phyloP scores from a whole-genome alignment of 331 rosid genomes.

The Ulmus americana region DNA sequence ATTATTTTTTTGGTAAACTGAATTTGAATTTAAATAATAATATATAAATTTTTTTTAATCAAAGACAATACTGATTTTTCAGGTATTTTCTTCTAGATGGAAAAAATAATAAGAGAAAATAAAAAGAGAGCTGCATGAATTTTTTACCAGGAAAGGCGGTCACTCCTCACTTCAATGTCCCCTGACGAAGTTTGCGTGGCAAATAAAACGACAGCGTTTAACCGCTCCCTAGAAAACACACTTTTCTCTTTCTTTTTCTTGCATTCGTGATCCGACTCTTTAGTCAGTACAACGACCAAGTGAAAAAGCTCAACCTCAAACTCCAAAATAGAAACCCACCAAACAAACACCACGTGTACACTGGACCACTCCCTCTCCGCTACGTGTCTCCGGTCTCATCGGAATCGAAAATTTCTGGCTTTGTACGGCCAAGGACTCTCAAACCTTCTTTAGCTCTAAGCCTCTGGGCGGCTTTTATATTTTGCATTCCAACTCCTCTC shows the following conservation, averaged over 20 bases:
- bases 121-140: too few relatives aligned
- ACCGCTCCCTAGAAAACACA: background rate
- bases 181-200: too few relatives aligned
- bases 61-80: too few relatives aligned
- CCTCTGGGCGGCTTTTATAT: background rate
- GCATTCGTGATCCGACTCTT: too few relatives aligned
- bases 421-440: background rate
- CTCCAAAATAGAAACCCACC: background rate
- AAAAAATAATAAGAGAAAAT: too few relatives aligned
- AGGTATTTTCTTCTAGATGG: too few relatives aligned
- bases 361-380: background rate
- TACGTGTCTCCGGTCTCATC: background rate
- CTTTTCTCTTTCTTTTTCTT: too few relatives aligned
- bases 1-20: too few relatives aligned
- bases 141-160: too few relatives aligned
- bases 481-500: background rate
- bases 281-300: background rate
- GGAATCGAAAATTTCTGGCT: constrained; percentile 1
- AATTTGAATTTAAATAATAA: too few relatives aligned
- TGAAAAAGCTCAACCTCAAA: background rate
- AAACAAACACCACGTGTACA: background rate
- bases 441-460: background rate
- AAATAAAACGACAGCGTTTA: background rate
- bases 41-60: too few relatives aligned
- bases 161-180: too few relatives aligned